Base-by-base conservation (phyloP, 768 basidiomycete species). In the Termitomyces sp. region DNA sequence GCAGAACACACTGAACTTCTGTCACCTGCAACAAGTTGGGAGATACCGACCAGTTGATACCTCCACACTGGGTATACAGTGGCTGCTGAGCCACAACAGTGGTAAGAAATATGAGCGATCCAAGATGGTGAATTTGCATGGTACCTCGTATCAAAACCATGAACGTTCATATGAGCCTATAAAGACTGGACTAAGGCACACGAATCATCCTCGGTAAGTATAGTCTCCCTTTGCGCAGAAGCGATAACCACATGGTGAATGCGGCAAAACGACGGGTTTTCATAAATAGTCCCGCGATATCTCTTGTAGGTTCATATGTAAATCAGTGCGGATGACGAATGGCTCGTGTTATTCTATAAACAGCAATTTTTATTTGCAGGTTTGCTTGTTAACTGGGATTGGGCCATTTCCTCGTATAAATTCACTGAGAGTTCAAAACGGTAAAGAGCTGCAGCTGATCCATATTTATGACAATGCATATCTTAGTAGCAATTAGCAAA, bases 11-110 rank as follows among this genome's bases (percentile, higher is more conserved):
- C 59, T 46, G 47, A 29, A n/a, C 6, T 36, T 11, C 12, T 25
- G 37, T 17, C 25, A 25, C 25, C 17, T 15, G 36, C 7, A 48
- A 12, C 12, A 37, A 7, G 20, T 60, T 43, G 4, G 0, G 15
- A 34, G 25, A 12, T 14, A 57, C 74, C 63, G 66, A 79, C 82
- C 83, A 83, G 72, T 79, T 79, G 37, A 73, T 78, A 29, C 83
- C 81, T 46, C 82, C 83, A 59, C 83, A 82, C 65, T 83, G 81
- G n/a, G 64, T 70, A 62, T 79, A 81, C 12, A 78, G 62, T 2
- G 73, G 67, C 60, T 77, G 76, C 57, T 81, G 80, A 25, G 79
- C 76, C n/a, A 63, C 53, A 32, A 65, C 73, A 53, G 60, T 32
- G 57, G 58, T 60, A 20, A 73, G 47, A 25, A 73, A 45, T 29